Percentiles rank a stretch among this genome's conserved stretches.
Evolutionary conservation across 495 filamentous ascomycete species (phyloP).

Genomic region (Penicillium pulvis): DNA sequence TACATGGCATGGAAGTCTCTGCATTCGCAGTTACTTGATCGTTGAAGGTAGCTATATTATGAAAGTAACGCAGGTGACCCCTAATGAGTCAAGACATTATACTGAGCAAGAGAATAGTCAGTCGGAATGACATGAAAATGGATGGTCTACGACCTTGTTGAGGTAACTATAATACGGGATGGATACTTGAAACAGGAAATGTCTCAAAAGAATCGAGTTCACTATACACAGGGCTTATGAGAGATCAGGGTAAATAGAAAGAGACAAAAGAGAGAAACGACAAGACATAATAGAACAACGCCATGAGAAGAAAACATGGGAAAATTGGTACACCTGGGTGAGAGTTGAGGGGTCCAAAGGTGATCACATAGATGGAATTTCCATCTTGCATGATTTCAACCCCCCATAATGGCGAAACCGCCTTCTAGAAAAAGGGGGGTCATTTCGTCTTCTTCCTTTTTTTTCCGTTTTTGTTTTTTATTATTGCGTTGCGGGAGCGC

Average conservation of each 20-base stretch:
- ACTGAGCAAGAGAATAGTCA: not conserved
- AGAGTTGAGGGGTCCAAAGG: constrained; percentile 23
- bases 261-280: constrained; percentile 28
- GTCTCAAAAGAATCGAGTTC: constrained; percentile 32
- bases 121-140: not conserved
- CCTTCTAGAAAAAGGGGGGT: constrained; percentile 27
- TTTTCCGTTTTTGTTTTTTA: constrained; percentile 21
- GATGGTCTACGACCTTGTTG: not conserved
- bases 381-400: constrained; percentile 19
- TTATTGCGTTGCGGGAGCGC: constrained; percentile 24
- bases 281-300: constrained; percentile 38
- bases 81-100: not conserved
- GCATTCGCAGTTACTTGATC: no score
- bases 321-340: constrained; percentile 32
- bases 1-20: no score
- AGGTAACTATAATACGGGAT: not conserved
- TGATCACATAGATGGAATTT: constrained; percentile 22
- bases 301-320: constrained; percentile 36
- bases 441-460: constrained; percentile 29
- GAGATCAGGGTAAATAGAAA: constrained; percentile 22
- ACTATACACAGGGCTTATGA: constrained; percentile 39
- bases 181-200: not conserved
- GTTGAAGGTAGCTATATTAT: no score
- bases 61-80: no score
- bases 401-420: constrained; percentile 19